These are phyloP conservation scores for Acanthamoeba healyi DNA, from an alignment of 208 protist species.

Conservation along the genomic window DNA sequence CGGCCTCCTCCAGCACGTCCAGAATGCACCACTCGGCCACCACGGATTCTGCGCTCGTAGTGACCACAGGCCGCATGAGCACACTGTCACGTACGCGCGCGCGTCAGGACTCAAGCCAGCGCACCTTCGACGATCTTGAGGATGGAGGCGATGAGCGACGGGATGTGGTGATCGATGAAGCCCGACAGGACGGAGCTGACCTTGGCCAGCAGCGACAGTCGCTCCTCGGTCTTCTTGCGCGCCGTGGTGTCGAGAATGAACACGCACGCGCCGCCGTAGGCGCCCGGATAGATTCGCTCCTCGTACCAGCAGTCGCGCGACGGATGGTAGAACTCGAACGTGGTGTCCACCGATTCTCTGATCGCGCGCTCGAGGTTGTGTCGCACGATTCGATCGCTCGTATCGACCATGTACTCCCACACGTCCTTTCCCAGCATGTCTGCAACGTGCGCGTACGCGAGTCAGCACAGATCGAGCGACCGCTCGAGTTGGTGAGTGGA, in stretches of 20 bases:
- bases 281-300: background rate
- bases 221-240: background rate
- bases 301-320: conserved; percentile 7
- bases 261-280: background rate
- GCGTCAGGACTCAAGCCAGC: background rate
- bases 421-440: conserved; percentile 16
- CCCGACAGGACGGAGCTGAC: background rate
- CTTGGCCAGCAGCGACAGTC: background rate
- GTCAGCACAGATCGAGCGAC: background rate
- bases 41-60: background rate
- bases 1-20: conserved; percentile 3
- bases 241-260: background rate
- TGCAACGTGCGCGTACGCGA: background rate
- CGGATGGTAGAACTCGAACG: conserved; percentile 8
- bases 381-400: background rate
- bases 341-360: background rate
- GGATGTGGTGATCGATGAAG: too few species aligned
- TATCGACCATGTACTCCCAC: conserved; percentile 49
- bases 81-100: too few species aligned
- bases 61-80: too few species aligned
- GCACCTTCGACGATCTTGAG: background rate
- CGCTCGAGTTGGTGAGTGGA: background rate
- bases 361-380: conserved; percentile 34
- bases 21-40: conserved; percentile 56
- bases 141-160: background rate